Evolutionary conservation across 2,329 filamentous ascomycete genomes (phyloP), one percentile per base, ranked within the genome.

Genomic region (Aulographum hederae): DNA sequence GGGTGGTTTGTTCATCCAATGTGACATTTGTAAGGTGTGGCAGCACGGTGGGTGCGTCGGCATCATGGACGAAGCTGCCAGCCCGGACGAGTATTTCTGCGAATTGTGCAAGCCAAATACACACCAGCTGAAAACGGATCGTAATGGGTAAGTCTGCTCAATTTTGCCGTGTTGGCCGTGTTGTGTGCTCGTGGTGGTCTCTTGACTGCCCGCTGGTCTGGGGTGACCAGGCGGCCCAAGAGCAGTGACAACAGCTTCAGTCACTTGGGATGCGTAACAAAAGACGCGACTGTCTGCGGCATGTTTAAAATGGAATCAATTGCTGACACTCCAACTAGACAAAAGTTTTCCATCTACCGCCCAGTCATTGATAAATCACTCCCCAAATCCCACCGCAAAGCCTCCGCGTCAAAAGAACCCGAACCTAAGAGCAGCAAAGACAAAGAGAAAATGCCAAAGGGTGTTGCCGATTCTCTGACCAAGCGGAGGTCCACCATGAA

Each of bases 401-500:
- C 62, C 13, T 81, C 77, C 1, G 56, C 74, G 27, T 65, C 65
- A 25, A 77, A 80, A 50, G 71, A 78, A 42, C 62, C 53, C 15
- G 56, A 63, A 52, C 44, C 57, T 54, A 46, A 63, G 54, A 44
- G 73, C 57, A 15, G 65, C 61, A 36, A 66, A 62, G 42, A 63
- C 60, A 44, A 60, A 57, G 43, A 69, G 56, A 69, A 51, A 47
- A 68, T 58, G 40, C 52, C 59, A 16, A 54, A 64, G 36, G 55
- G 56, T 30, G 69, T 60, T 41, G 65, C 63, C 26, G 60, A 64
- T 27, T 65, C 71, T 33, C 66, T 69, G 32, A 73, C 76, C 23
- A 95, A 94, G 52, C 72, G 89, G 37, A 71, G 89, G 18, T 93
- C 84, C 14, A 98, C 89, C 5, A 94, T 95, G 82, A 93, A 95